phyloP scores from a whole-genome alignment of 2,329 filamentous ascomycete genomes.

The Rhinocladiella mackenziei region DNA sequence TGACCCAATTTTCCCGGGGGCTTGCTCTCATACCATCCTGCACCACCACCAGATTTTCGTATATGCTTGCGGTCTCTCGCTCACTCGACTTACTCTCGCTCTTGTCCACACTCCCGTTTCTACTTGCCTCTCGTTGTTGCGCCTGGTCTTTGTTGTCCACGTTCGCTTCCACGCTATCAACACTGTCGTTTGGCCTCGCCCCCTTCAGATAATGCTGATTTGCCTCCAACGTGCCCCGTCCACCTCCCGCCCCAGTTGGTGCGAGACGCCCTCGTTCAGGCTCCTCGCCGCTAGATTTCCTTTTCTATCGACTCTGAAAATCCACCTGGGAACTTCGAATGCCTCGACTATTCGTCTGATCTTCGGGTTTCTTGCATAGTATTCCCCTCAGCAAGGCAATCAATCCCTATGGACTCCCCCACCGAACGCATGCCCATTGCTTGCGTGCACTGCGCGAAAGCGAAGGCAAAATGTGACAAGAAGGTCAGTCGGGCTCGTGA shows the following conservation, averaged over 20 bases:
- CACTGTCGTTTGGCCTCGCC: slow-evolving; percentile 13
- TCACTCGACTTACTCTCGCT: slow-evolving; percentile 18
- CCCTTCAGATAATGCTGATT: slow-evolving; percentile 25
- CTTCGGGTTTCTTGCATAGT: background rate
- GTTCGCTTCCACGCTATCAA: slow-evolving; percentile 18
- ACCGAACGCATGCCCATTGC: slow-evolving; percentile 31
- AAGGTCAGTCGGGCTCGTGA: slow-evolving; percentile 26
- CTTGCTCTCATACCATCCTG: slow-evolving; percentile 3
- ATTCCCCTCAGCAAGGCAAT: background rate
- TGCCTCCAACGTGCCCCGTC: slow-evolving; percentile 8
- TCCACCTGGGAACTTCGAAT: slow-evolving; percentile 3
- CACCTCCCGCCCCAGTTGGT: slow-evolving; percentile 10
- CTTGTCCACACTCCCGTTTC: slow-evolving; percentile 1
- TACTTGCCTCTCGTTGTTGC: slow-evolving; percentile 22
- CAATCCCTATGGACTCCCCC: slow-evolving; percentile 25
- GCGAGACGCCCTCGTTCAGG: slow-evolving; percentile 7
- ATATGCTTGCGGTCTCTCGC: slow-evolving; percentile 15
- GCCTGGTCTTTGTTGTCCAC: slow-evolving; percentile 15
- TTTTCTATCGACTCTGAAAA: slow-evolving; percentile 3
- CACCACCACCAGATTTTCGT: slow-evolving; percentile 6
- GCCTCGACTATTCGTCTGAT: slow-evolving; percentile 1
- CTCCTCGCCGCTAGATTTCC: slow-evolving; percentile 1
- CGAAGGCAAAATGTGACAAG: slow-evolving; percentile 32
- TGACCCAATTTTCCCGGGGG: slow-evolving; percentile 3
- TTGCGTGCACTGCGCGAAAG: slow-evolving; percentile 31